Conservation (phyloP, 345 rosid genomes). For the Excoecaria agallocha region DNA sequence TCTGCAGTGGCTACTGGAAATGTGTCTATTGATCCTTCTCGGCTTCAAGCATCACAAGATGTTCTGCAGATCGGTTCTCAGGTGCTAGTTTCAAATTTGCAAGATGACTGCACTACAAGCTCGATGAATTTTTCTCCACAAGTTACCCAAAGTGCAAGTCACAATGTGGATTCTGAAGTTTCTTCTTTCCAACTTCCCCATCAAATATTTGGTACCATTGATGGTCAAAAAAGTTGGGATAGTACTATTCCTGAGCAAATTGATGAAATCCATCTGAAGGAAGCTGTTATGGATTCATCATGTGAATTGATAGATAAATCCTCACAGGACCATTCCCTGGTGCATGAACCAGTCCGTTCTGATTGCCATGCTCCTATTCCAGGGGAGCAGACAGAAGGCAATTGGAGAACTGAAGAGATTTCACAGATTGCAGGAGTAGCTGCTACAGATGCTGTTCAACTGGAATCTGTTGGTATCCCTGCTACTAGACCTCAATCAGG, state of each 20-base stretch:
- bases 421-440: conserved; percentile 14
- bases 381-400: conserved; percentile 31
- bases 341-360: conserved; percentile 27
- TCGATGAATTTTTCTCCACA: conserved; percentile 43
- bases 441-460: conserved; percentile 19
- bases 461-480: conserved; percentile 21
- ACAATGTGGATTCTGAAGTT: conserved; percentile 40
- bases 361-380: conserved; percentile 25
- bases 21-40: conserved; percentile 53
- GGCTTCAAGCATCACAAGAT: conserved; percentile 51
- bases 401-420: conserved; percentile 33
- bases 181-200: conserved; percentile 47
- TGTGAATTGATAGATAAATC: conserved; percentile 26
- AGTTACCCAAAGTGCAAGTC: conserved; percentile 34
- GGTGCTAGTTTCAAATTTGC: conserved; percentile 44
- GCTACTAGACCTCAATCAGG: conserved; percentile 23
- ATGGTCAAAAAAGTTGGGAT: conserved; percentile 36
- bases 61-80: conserved; percentile 49
- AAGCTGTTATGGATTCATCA: conserved; percentile 30
- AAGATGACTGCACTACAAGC: conserved; percentile 40
- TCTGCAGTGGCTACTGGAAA: conserved; percentile 43
- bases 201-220: conserved; percentile 44
- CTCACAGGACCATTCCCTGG: conserved; percentile 27
- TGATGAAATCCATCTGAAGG: conserved; percentile 39
- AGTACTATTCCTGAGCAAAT: conserved; percentile 36